Conservation (phyloP, 2,329 filamentous ascomycete genomes). For the Colletotrichum shisoi region DNA sequence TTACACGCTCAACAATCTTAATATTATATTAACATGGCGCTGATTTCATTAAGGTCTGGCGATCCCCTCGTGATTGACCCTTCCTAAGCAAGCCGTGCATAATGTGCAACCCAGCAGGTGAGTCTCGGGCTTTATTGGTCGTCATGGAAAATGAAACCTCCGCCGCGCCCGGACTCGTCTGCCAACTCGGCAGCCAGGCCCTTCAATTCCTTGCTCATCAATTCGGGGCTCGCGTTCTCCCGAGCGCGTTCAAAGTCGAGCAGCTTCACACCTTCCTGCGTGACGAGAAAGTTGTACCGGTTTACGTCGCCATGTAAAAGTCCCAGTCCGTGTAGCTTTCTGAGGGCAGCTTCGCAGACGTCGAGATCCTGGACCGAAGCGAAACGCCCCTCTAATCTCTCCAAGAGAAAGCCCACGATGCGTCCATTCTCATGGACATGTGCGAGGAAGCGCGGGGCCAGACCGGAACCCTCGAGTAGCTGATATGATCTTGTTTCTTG, state of each 20-base stretch:
- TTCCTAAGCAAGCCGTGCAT: too few species aligned
- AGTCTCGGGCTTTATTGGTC: too few species aligned
- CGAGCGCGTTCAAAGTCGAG: constrained; percentile 47
- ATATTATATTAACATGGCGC: too few species aligned
- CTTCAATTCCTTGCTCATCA: constrained; percentile 45
- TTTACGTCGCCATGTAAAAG: constrained; percentile 50
- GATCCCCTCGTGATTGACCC: too few species aligned
- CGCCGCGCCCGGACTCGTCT: constrained; percentile 47
- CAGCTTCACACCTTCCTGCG: constrained; percentile 43
- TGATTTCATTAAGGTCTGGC: too few species aligned
- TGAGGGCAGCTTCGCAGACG: constrained; percentile 44
- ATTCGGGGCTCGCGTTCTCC: constrained; percentile 41
- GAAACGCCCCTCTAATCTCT: constrained; percentile 47
- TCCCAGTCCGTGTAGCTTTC: constrained; percentile 44
- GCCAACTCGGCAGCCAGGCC: constrained; percentile 44
- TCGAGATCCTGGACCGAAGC: constrained; percentile 44
- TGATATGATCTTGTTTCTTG: constrained; percentile 46
- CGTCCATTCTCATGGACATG: constrained; percentile 49
- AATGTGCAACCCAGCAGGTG: too few species aligned
- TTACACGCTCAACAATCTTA: too few species aligned
- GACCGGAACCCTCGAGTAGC: constrained; percentile 43
- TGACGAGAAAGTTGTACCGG: constrained; percentile 51
- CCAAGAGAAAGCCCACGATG: constrained; percentile 49
- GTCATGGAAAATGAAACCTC: constrained; percentile 31
- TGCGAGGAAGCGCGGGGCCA: constrained; percentile 49